These are phyloP conservation scores for Arachis hypogaea DNA, from an alignment of 306 rosid species.

Conservation along the genomic window DNA sequence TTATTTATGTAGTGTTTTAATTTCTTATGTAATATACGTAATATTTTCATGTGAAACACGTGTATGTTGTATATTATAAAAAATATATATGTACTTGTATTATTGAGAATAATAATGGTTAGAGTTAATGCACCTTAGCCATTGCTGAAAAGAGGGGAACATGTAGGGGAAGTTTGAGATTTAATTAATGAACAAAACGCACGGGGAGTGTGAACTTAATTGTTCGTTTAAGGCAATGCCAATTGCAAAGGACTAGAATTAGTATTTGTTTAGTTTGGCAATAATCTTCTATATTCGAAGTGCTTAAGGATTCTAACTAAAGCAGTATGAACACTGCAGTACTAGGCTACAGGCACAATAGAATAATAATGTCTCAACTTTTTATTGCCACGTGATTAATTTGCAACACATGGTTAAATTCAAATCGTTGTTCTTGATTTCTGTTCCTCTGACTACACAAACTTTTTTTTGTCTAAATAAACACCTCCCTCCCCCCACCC, in stretches of 20 bases:
- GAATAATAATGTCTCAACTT: background rate
- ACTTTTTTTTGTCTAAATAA: background rate
- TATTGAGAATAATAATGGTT: constrained; percentile 3
- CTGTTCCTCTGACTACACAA: background rate
- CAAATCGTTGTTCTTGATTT: background rate
- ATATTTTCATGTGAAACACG: constrained; percentile 16
- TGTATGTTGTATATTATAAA: no score
- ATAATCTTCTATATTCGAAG: background rate
- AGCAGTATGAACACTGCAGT: background rate
- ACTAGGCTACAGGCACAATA: background rate
- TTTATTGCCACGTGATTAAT: constrained; percentile 29
- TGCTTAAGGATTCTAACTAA: background rate
- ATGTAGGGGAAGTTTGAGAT: background rate
- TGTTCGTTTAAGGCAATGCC: background rate
- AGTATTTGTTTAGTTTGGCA: no score
- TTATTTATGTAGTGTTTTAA: background rate
- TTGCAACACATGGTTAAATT: constrained; percentile 9
- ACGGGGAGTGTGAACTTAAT: background rate
- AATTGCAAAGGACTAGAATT: background rate
- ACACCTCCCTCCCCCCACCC: background rate
- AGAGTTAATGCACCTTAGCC: background rate
- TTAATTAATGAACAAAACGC: constrained; percentile 4
- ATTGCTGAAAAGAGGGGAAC: background rate
- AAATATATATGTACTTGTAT: background rate
- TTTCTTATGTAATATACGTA: background rate